phyloP scores from a whole-genome alignment of 164 flowering plant species.

The Hamamelis virginiana region DNA sequence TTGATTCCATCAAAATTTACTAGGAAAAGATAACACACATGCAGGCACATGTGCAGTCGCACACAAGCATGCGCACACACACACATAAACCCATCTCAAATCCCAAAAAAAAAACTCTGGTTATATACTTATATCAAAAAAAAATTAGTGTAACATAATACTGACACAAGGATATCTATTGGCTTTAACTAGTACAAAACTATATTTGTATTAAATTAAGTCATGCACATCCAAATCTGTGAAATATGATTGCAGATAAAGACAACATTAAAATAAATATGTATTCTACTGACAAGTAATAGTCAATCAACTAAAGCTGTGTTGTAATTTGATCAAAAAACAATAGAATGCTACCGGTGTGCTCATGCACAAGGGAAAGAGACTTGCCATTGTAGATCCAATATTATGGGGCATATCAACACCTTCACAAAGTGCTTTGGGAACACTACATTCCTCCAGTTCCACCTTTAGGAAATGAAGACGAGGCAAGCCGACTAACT shows the following conservation, averaged over 20 bases:
- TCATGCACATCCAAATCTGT: not conserved
- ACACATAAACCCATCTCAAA: not conserved
- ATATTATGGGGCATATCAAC: constrained; percentile 28
- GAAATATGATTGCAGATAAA: not conserved
- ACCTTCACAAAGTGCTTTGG: constrained; percentile 46
- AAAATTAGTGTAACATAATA: not conserved
- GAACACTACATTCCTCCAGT: constrained; percentile 32
- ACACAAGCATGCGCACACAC: not conserved
- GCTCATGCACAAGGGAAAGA: constrained; percentile 14
- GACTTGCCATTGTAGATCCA: constrained; percentile 29
- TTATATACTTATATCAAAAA: not conserved
- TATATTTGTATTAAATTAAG: not conserved
- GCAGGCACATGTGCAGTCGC: not conserved
- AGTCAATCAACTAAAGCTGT: not conserved
- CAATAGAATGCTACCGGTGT: not conserved
- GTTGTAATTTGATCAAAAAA: not conserved
- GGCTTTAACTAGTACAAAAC: not conserved
- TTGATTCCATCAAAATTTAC: not conserved
- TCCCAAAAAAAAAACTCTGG: not conserved
- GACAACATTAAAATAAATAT: no score
- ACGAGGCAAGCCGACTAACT: constrained; percentile 27
- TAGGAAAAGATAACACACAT: not conserved
- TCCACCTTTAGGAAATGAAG: constrained; percentile 55
- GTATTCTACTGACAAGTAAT: not conserved
- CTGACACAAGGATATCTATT: not conserved